Evolutionary conservation across 2,329 filamentous ascomycete species (phyloP), one percentile per base, ranked within the genome.

Genomic region (Ascochyta viciae-villosae): DNA sequence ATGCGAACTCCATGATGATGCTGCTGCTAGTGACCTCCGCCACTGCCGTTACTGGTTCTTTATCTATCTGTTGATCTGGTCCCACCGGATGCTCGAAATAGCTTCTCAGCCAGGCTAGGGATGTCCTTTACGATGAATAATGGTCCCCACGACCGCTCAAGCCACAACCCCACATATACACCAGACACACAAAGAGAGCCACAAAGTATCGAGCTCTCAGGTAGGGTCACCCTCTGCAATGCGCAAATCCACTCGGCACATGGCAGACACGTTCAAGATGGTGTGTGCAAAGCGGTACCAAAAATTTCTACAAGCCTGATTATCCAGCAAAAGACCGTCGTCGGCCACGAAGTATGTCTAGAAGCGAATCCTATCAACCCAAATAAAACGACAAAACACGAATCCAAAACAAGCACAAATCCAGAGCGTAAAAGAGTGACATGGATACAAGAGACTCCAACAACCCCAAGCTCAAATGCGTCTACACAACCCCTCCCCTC

Each of bases 371-470:
- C 3, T 26, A 8, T 26, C 24, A 8, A 42, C 3, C 13, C 16
- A 39, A 24, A 6, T 22, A 12, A 23, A 23, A 10, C 10, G 19
- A 38, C 26, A 33, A 45, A 31, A 19, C 19, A 19, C 19, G 12
- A 19, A 40, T 5, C 34, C 34, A 39, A 29, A 51, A 13, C 16
- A 38, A 27, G 29, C 29, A 33, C 4, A 42, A 45, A 43, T 58
- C 60, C 61, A 64, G 62, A 58, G 56, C 27, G 22, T 58, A 19
- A 62, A 57, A 16, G 64, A 65, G 64, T 58, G 58, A 64, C 58
- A 59, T 65, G 61, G 62, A 61, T 54, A 58, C 37, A 49, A 19
- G 23, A 31, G 26, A 45, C 15, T 35, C 40, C 37, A 19, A 35
- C 46, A 48, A 26, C 13, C 39, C 22, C 16, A 43, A 24, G 16